Evolutionary conservation across 1,284 basidiomycete species (phyloP).

Genomic region (Irpex sp.): DNA sequence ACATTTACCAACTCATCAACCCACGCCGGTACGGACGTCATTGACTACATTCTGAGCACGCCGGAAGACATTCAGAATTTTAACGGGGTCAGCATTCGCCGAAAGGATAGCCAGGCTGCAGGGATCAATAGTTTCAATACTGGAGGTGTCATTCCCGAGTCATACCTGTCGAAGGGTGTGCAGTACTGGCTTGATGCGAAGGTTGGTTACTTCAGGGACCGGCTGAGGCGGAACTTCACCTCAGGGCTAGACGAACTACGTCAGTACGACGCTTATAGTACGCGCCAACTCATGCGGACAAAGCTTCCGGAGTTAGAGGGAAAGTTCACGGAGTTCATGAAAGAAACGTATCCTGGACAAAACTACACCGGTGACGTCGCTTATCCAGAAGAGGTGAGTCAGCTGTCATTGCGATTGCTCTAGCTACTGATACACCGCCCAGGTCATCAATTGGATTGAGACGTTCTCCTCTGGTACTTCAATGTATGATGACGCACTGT

Average conservation of each 20-base stretch:
- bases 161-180: not conserved
- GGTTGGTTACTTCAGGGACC: not conserved
- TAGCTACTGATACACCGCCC: not conserved
- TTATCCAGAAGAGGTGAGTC: not conserved
- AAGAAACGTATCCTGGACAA: slow-evolving; percentile 7
- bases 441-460: slow-evolving; percentile 20
- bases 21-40: not conserved
- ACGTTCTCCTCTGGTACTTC: slow-evolving; percentile 17
- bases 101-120: not conserved
- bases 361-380: not conserved
- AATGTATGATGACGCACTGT: slow-evolving; percentile 16
- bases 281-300: not conserved
- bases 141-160: not conserved
- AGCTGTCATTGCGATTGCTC: not conserved
- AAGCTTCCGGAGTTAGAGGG: slow-evolving; percentile 13
- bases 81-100: not conserved
- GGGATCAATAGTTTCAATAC: not conserved
- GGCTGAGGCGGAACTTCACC: not conserved
- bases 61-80: not conserved
- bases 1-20: not conserved
- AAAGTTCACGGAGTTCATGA: slow-evolving; percentile 13
- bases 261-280: not conserved
- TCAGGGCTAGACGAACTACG: not conserved
- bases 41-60: not conserved
- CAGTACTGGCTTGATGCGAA: not conserved